Percentiles rank a stretch among this genome's conserved stretches.
Evolutionary conservation across 768 basidiomycete species (phyloP).

Genomic region (Saitozyma podzolica): DNA sequence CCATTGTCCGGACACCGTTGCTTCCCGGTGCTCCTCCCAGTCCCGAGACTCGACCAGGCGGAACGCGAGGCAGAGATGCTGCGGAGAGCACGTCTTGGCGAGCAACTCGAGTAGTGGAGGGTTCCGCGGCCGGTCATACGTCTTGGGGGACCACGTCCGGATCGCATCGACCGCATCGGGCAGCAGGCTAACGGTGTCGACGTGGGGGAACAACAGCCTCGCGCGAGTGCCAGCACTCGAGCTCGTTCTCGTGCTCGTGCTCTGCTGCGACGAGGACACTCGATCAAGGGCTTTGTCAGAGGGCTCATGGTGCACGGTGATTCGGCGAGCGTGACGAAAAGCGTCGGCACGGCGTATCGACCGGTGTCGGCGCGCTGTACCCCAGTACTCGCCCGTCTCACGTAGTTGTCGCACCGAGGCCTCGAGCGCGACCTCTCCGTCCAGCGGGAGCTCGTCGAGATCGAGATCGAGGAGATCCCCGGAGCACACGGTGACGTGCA

Average conservation of each 20-base stretch:
- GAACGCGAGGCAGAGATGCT: constrained; percentile 25
- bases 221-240: too few species aligned
- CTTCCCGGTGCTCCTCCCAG: constrained; percentile 27
- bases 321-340: constrained; percentile 9
- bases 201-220: constrained; percentile 4
- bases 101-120: constrained; percentile 23
- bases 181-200: constrained; percentile 8
- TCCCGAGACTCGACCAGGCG: constrained; percentile 10
- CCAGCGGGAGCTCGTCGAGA: background rate
- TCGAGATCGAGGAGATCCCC: constrained; percentile 7
- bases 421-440: background rate
- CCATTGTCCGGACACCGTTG: constrained; percentile 17
- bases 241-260: background rate
- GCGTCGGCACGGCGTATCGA: constrained; percentile 9
- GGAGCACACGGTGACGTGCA: constrained; percentile 8
- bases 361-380: background rate
- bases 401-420: background rate
- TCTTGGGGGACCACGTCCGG: constrained; percentile 16
- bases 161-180: constrained; percentile 21
- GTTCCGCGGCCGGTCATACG: constrained; percentile 15
- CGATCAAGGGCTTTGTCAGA: constrained; percentile 5
- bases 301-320: constrained; percentile 20
- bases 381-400: constrained; percentile 1
- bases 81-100: constrained; percentile 3
- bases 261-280: background rate